Evolutionary conservation across 2,329 filamentous ascomycete genomes (phyloP).

Genomic region (Cytospora piceae): DNA sequence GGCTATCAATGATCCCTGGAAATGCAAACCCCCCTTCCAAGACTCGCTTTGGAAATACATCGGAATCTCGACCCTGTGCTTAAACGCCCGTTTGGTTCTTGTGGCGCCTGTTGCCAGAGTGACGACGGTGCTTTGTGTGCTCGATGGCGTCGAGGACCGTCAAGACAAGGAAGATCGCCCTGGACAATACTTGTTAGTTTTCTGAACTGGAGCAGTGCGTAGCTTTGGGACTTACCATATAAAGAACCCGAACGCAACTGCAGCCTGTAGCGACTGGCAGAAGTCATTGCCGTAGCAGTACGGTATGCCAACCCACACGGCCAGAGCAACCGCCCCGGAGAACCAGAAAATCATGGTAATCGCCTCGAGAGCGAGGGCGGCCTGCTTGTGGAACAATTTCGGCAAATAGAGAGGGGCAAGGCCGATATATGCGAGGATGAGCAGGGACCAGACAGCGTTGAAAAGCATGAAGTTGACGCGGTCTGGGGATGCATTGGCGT

Average conservation of each 20-base stretch:
- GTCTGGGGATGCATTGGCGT: slow-evolving; percentile 48
- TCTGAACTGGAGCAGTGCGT: neutral
- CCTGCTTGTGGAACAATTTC: slow-evolving; percentile 64
- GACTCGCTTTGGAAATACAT: neutral
- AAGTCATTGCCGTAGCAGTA: slow-evolving; percentile 55
- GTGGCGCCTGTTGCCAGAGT: slow-evolving; percentile 31
- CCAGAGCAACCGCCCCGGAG: slow-evolving; percentile 78
- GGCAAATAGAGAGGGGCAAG: slow-evolving; percentile 67
- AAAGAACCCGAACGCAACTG: slow-evolving; percentile 68
- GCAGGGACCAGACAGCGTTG: slow-evolving; percentile 73
- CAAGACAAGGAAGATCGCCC: slow-evolving; percentile 54
- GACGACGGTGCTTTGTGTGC: slow-evolving; percentile 47
- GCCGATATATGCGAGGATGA: slow-evolving; percentile 72
- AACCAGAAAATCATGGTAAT: slow-evolving; percentile 90
- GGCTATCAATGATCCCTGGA: neutral
- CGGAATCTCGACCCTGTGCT: neutral
- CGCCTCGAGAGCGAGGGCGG: slow-evolving; percentile 68
- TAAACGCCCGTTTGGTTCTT: slow-evolving; percentile 32
- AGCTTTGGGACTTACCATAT: slow-evolving; percentile 49
- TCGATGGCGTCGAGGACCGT: slow-evolving; percentile 52
- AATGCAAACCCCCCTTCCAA: neutral
- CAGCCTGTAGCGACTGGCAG: slow-evolving; percentile 66
- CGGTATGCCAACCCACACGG: slow-evolving; percentile 63
- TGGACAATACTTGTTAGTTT: slow-evolving; percentile 24
- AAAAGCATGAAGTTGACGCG: slow-evolving; percentile 80